Evolutionary conservation across 805 yeast genomes (phyloP), one percentile per base, ranked within the genome.

Genomic region (Spathaspora girioi): DNA sequence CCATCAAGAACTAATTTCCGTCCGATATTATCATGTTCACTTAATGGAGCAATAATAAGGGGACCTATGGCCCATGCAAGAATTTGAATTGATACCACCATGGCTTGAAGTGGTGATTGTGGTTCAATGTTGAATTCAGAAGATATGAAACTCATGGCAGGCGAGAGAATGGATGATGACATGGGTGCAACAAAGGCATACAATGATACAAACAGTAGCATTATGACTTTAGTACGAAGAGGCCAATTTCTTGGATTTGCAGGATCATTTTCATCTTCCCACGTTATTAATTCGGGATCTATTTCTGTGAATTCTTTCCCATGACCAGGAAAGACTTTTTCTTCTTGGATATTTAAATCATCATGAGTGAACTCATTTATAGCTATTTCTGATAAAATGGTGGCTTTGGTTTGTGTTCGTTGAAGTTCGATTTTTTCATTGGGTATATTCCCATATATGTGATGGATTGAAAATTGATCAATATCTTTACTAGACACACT

Each of bases 11-110:
- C 65, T 2, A 66, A 56, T 51, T 65, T 66, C 43, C 77, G 57
- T 1, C 77, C 77, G 29, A 70, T 59, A n/a, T 56, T 55, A 47
- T 69, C 73, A 35, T 62, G 63, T 54, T 71, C 76, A 46, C 72
- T 66, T 32, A 72, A 58, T 2, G 77, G 77, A 1, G 77, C 72
- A 43, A 72, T 66, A 15, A 71, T 41, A 35, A 71, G 59, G 1
- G 77, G 77, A 2, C 76, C 76, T 9, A 71, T 38, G 1, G 76
- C 76, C 71, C 73, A 72, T 3, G 76, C 72, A 27, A 72, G 55
- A 20, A 71, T 59, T 57, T 67, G 71, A 12, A 71, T 67, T 4
- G 75, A 68, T 8, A 70, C 71, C 14, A 68, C 66, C 51, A 72
- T 58, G 1, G 76, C 59, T 20, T 56, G 43, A 1, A 71, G 54